Base-by-base conservation (phyloP, 2,329 filamentous ascomycete genomes). In the Apiospora saccharicola region DNA sequence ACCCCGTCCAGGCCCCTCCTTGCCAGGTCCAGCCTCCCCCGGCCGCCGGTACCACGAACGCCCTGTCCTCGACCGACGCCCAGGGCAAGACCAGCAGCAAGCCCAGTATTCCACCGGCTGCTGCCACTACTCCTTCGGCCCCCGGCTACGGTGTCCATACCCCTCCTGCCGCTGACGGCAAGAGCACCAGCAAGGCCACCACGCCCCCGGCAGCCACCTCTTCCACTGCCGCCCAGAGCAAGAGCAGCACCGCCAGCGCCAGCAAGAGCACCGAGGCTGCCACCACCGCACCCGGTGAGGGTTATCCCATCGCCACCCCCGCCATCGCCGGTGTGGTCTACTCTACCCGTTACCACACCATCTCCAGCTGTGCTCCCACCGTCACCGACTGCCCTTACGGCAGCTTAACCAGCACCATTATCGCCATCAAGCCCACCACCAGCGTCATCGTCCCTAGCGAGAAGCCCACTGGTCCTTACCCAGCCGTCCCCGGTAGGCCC, bases 391-490 rank as follows among this genome's bases (percentile, higher is more conserved):
- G 77, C 71, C 70, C 75, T 41, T 79, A 77, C 26, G 76, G 76
- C 67, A 75, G 72, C 14, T 77, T 78, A 72, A 83, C 83, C 70
- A 76, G 82, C 67, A 83, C 78, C 41, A 77, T 78, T n/a, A 80
- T 79, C 75, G 74, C 75, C n/a, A 72, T 79, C 4, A 76, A 78
- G 67, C 67, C n/a, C n/a, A n/a, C n/a, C n/a, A 46, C 67, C 30
- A 68, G 10, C 77, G 78, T 72, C 83, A 83, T 68, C 76, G 81
- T n/a, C 13, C 67, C n/a, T n/a, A n/a, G n/a, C n/a, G n/a, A n/a
- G n/a, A n/a, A 68, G 67, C 67, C 67, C 12, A 26, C 41, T 30
- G 24, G 16, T 30, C 57, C 24, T 7, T 26, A 34, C n/a, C 57
- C 57, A 1, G 12, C 5, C 4, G n/a, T n/a, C 47, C 13, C 37